Evolutionary conservation across 2,329 filamentous ascomycete species (phyloP), one percentile per base, ranked within the genome.

Genomic region (Zopfia rhizophila): DNA sequence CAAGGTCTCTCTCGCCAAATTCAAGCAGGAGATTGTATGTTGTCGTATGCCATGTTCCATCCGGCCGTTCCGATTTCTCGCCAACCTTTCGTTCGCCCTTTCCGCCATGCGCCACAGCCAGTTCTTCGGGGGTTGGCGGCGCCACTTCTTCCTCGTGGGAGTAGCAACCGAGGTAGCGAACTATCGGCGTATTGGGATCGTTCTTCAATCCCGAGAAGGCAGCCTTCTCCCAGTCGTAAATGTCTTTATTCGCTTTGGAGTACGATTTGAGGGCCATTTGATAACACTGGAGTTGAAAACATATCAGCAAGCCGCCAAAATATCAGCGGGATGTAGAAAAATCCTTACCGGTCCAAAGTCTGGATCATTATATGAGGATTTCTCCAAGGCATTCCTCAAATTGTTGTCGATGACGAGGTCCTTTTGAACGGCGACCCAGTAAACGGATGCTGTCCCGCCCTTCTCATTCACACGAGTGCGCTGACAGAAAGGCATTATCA

Each of bases 1-100:
- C 58, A 7, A 74, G 58, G 45, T 74, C 71, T 4, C 45, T n/a
- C 7, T 73, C 61, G 0, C 65, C 71, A 40, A 49, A 70, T 35
- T 74, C 72, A 10, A 74, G 49, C 5, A 74, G 51, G 1, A 74
- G 51, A 19, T 73, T 72, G 19, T 60, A 66, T 10, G 56, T 66
- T 7, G 5, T 30, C 22, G 32, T 40, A 27, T n/a, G n/a, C n/a
- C n/a, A n/a, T n/a, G n/a, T n/a, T n/a, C n/a, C n/a, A n/a, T n/a
- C n/a, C n/a, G n/a, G n/a, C n/a, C n/a, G n/a, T n/a, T n/a, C n/a
- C n/a, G n/a, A n/a, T n/a, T n/a, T n/a, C n/a, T n/a, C n/a, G n/a
- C n/a, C n/a, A n/a, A n/a, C n/a, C n/a, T n/a, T n/a, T n/a, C n/a
- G n/a, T n/a, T n/a, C n/a, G n/a, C n/a, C n/a, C 5, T 22, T 47